phyloP scores from a whole-genome alignment of 352 stramenopile species.

The Pythium insidiosum region DNA sequence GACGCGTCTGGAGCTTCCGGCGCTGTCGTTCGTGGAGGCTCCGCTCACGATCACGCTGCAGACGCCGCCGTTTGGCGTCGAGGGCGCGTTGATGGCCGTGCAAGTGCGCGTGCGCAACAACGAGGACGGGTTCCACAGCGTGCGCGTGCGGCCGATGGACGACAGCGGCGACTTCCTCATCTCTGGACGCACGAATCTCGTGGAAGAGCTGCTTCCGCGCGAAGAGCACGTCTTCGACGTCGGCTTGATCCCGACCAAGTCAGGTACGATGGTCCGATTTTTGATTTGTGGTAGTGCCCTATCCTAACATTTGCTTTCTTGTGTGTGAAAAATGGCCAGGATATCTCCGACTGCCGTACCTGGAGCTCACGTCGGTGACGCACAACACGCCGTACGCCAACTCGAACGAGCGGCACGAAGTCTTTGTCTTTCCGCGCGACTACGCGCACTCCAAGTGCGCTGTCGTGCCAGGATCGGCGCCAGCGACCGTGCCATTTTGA shows the following conservation, averaged over 20 bases:
- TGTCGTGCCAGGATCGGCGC: not conserved
- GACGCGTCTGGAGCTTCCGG: conserved; percentile 54
- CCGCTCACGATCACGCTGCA: conserved; percentile 58
- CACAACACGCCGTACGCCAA: conserved; percentile 58
- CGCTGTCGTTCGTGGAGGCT: conserved; percentile 55
- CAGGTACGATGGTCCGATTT: conserved; percentile 28
- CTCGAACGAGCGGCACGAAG: conserved; percentile 57
- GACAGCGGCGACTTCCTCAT: conserved; percentile 73
- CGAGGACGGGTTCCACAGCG: conserved; percentile 52
- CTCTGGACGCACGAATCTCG: conserved; percentile 55
- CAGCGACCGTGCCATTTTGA: no score
- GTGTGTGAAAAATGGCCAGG: conserved; percentile 18
- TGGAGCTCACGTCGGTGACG: conserved; percentile 74
- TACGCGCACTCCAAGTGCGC: conserved; percentile 37
- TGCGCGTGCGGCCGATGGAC: conserved; percentile 64
- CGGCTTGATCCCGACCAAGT: conserved; percentile 68
- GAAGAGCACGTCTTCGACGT: conserved; percentile 57
- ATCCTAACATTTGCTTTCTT: no score
- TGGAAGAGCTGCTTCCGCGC: conserved; percentile 66
- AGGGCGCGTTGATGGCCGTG: conserved; percentile 47
- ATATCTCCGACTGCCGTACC: conserved; percentile 53
- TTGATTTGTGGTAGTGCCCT: not conserved
- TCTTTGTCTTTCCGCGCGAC: conserved; percentile 67
- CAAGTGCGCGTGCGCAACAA: conserved; percentile 67
- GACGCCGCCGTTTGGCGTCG: conserved; percentile 64